A percentile compares a stretch with the other conserved stretches of the same genome.
Evolutionary conservation across 2,329 filamentous ascomycete species (phyloP).

Genomic region (Fusarium penzigii): DNA sequence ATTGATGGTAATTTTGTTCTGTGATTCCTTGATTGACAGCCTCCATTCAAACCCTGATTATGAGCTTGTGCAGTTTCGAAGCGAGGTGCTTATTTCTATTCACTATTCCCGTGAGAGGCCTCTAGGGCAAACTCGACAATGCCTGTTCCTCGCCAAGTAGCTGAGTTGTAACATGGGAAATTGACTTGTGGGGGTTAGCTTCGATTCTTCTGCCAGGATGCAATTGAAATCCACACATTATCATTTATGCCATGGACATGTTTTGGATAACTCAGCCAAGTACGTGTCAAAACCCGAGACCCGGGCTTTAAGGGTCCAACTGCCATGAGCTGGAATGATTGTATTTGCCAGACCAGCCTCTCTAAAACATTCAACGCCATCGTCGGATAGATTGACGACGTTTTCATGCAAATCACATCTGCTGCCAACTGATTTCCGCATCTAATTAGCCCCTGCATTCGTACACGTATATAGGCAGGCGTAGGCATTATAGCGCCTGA

Average conservation of each 20-base stretch:
- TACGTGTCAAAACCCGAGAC: too few relatives aligned
- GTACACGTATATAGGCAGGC: not conserved
- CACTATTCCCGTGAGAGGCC: too few relatives aligned
- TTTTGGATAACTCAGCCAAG: too few relatives aligned
- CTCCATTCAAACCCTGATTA: not conserved
- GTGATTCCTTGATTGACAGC: not conserved
- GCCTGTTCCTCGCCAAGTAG: not conserved
- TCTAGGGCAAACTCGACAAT: too few relatives aligned
- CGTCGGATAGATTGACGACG: too few relatives aligned
- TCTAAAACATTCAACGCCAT: too few relatives aligned
- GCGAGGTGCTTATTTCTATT: not conserved
- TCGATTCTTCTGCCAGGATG: constrained; percentile 6
- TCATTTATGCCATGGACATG: too few relatives aligned
- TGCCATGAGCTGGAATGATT: too few relatives aligned
- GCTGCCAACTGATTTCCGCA: not conserved
- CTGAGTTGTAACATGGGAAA: constrained; percentile 1
- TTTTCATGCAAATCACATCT: not conserved
- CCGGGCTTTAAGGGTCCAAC: too few relatives aligned
- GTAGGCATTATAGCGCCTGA: not conserved
- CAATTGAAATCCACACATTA: too few relatives aligned
- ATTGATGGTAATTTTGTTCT: not conserved
- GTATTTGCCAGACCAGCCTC: too few relatives aligned
- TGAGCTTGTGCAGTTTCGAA: not conserved
- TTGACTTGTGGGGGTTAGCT: constrained; percentile 14
- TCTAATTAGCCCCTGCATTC: not conserved